Evolutionary conservation across 805 yeast genomes (phyloP).

Genomic region (Pichia nakasei): DNA sequence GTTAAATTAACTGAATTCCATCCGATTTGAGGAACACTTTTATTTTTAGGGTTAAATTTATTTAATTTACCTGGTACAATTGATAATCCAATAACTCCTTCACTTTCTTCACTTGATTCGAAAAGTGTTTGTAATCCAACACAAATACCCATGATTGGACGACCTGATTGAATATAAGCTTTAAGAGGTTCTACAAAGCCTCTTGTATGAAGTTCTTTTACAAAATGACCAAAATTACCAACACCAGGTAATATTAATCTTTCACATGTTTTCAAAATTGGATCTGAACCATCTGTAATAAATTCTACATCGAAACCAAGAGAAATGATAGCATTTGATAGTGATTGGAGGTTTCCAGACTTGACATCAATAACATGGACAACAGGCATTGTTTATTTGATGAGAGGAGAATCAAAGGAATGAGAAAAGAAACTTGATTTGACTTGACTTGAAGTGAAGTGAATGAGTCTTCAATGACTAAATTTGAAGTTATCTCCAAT

Average conservation of each 20-base stretch:
- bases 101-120: slow-evolving; percentile 64
- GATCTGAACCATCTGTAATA: slow-evolving; percentile 51
- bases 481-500: no score
- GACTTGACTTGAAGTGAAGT: not conserved
- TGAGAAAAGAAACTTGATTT: no score
- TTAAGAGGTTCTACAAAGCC: slow-evolving; percentile 59
- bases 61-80: slow-evolving; percentile 43
- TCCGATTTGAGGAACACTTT: slow-evolving; percentile 94
- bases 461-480: no score
- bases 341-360: slow-evolving; percentile 87
- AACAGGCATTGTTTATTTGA: slow-evolving; percentile 9
- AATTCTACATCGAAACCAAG: slow-evolving; percentile 64
- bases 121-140: slow-evolving; percentile 91
- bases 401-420: not conserved
- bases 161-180: slow-evolving; percentile 64
- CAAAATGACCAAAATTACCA: slow-evolving; percentile 94
- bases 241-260: slow-evolving; percentile 88
- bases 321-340: slow-evolving; percentile 74
- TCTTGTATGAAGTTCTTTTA: slow-evolving; percentile 52
- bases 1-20: slow-evolving; percentile 51
- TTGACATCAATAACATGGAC: slow-evolving; percentile 86
- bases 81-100: slow-evolving; percentile 49
- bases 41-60: slow-evolving; percentile 52
- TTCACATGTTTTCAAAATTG: slow-evolving; percentile 36
- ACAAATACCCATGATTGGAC: slow-evolving; percentile 92